Evolutionary conservation across 208 protist species (phyloP).

Genomic region (Acanthamoeba divionensis): DNA sequence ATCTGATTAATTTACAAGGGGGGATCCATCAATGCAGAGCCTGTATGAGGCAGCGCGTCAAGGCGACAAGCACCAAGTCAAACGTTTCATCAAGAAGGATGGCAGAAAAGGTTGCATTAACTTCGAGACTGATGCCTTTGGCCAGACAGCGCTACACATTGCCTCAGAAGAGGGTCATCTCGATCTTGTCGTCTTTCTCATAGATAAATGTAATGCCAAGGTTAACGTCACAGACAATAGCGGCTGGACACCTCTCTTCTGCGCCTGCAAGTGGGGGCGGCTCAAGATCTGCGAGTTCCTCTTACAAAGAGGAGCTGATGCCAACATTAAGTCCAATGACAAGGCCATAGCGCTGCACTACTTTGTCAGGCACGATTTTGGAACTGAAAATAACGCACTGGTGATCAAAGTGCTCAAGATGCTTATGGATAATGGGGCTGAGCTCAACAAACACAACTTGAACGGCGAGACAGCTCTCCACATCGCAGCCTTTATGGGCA

Average conservation of each 20-base stretch:
- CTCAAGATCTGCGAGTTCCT: not conserved
- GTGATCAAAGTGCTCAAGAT: not conserved
- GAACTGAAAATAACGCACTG: not conserved
- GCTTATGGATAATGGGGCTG: not conserved
- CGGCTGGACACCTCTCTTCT: constrained; percentile 48
- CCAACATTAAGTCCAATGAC: not conserved
- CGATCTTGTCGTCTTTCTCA: not conserved
- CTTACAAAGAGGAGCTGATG: not conserved
- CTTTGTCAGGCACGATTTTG: constrained; percentile 30
- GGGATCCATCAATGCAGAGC: not conserved
- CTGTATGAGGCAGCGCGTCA: constrained; percentile 10
- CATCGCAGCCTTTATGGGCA: constrained; percentile 3
- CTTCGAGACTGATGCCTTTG: constrained; percentile 16
- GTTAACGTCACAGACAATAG: constrained; percentile 33
- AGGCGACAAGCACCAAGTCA: not conserved
- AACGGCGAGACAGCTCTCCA: constrained; percentile 30
- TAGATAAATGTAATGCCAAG: not conserved
- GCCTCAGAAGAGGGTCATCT: constrained; percentile 29
- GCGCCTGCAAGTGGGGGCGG: constrained; percentile 22
- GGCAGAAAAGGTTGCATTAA: constrained; percentile 8
- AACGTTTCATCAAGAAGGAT: constrained; percentile 44
- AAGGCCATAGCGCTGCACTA: constrained; percentile 31
- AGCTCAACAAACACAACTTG: constrained; percentile 10
- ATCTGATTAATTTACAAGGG: no score
- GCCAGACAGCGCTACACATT: constrained; percentile 10